Percentiles rank a stretch among this genome's conserved stretches.
These are phyloP conservation scores for Monilinia fructicola DNA, from an alignment of 2,329 filamentous ascomycete genomes.

Conservation along the genomic window DNA sequence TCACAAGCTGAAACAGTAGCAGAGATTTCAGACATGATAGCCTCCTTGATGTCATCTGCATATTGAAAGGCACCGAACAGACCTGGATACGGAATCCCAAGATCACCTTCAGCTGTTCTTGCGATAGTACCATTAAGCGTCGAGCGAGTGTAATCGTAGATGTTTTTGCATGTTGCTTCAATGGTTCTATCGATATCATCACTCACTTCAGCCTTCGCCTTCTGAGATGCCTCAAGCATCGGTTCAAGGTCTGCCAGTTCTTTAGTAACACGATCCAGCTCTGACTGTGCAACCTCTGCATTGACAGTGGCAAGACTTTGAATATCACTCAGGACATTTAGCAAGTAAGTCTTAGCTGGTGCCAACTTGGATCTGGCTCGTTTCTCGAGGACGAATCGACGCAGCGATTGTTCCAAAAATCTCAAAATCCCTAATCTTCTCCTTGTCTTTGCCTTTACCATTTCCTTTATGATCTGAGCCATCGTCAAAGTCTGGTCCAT, in stretches of 20 bases:
- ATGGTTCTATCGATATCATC: slow-evolving; percentile 80
- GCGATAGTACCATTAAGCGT: slow-evolving; percentile 74
- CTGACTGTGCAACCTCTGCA: slow-evolving; percentile 77
- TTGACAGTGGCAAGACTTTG: slow-evolving; percentile 83
- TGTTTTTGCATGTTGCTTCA: slow-evolving; percentile 78
- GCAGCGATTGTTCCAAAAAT: slow-evolving; percentile 81
- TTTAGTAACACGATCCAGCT: slow-evolving; percentile 77
- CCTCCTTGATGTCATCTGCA: slow-evolving; percentile 86
- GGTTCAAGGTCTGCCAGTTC: slow-evolving; percentile 84
- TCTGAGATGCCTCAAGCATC: slow-evolving; percentile 78
- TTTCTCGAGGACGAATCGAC: slow-evolving; percentile 94
- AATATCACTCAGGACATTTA: slow-evolving; percentile 89
- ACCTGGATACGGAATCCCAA: slow-evolving; percentile 84
- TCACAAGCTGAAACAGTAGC: slow-evolving; percentile 77
- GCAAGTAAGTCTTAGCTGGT: slow-evolving; percentile 89
- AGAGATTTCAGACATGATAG: slow-evolving; percentile 87
- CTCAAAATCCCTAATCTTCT: slow-evolving; percentile 87
- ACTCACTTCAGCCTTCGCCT: slow-evolving; percentile 74
- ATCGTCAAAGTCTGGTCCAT: slow-evolving; percentile 44
- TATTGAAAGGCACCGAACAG: slow-evolving; percentile 84
- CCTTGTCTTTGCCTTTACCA: slow-evolving; percentile 82
- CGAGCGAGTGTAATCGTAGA: slow-evolving; percentile 80
- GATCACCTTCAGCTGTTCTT: slow-evolving; percentile 71
- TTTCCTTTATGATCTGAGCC: slow-evolving; percentile 58
- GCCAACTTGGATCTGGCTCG: slow-evolving; percentile 92